These are phyloP conservation scores for Pichia sp. DNA, from an alignment of 1,139 yeast species.

Conservation along the genomic window DNA sequence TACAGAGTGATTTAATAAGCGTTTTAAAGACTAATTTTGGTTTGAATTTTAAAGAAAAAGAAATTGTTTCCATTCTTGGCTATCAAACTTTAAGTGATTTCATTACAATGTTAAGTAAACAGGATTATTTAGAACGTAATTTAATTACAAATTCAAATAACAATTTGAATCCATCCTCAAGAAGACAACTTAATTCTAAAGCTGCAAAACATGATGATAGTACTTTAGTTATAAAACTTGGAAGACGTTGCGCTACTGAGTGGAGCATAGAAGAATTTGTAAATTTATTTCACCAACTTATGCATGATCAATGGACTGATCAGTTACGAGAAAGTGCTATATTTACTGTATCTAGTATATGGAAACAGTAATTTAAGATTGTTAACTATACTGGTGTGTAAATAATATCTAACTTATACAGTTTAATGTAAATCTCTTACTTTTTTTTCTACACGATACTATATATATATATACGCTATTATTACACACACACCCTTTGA, in stretches of 20 bases:
- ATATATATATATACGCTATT: too few relatives aligned
- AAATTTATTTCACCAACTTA: conserved; percentile 28
- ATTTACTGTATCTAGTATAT: conserved; percentile 21
- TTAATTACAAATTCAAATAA: conserved; percentile 3
- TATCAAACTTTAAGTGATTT: conserved; percentile 25
- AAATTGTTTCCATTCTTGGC: conserved; percentile 18
- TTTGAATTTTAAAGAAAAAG: conserved; percentile 20
- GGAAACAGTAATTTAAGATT: conserved; percentile 12
- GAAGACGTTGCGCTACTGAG: conserved; percentile 33
- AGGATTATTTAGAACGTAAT: conserved; percentile 26
- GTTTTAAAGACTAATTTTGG: conserved; percentile 27
- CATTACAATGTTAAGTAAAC: conserved; percentile 27
- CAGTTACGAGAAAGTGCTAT: conserved; percentile 22
- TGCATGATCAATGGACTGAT: conserved; percentile 28
- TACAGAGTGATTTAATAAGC: conserved; percentile 30
- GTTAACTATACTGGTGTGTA: too few relatives aligned
- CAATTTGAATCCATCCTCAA: not conserved
- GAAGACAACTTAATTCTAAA: conserved; percentile 8
- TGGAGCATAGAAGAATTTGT: conserved; percentile 29
- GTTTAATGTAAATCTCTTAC: too few relatives aligned
- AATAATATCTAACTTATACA: too few relatives aligned
- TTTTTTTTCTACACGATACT: too few relatives aligned
- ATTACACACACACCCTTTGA: too few relatives aligned
- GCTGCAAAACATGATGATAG: conserved; percentile 26
- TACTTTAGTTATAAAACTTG: conserved; percentile 31